A percentile compares a stretch with the other conserved stretches of the same genome.
These are phyloP conservation scores for Verticillium klebahnii DNA, from an alignment of 2,329 filamentous ascomycete species.

Conservation along the genomic window DNA sequence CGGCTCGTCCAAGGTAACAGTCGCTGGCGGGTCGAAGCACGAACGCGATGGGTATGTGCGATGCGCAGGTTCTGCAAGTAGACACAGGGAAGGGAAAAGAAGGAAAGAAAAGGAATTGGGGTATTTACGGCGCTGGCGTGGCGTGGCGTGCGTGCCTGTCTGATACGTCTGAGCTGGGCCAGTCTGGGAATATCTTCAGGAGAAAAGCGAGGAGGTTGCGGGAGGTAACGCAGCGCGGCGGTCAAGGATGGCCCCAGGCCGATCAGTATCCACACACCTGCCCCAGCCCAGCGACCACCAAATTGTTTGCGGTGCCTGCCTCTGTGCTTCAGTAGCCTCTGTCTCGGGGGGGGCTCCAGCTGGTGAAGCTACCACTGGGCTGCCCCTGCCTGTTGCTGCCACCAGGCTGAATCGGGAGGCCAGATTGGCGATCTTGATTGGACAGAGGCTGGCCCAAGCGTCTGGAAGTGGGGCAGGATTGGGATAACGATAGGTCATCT, in stretches of 20 bases:
- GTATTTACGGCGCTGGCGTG: not conserved
- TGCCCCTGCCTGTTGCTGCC: not conserved
- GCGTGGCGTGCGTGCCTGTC: not conserved
- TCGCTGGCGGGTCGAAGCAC: not conserved
- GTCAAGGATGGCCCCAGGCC: not conserved
- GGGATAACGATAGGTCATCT: not conserved
- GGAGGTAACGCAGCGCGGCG: not conserved
- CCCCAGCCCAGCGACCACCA: not conserved
- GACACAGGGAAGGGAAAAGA: not conserved
- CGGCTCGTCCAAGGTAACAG: not conserved
- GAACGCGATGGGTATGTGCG: not conserved
- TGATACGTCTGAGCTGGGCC: not conserved
- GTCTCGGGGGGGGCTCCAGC: not conserved
- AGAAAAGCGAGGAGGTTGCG: not conserved
- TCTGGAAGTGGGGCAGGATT: not conserved
- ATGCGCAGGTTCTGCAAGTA: not conserved
- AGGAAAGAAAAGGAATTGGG: not conserved
- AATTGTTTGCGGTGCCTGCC: not conserved
- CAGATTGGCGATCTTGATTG: not conserved
- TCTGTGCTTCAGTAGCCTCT: not conserved
- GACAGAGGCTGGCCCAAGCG: not conserved
- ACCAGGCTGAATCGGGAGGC: not conserved
- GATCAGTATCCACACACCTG: not conserved
- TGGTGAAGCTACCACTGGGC: not conserved
- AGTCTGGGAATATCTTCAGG: not conserved